phyloP scores from a whole-genome alignment of 352 stramenopile species.

The Pilasporangium apinafurcum region DNA sequence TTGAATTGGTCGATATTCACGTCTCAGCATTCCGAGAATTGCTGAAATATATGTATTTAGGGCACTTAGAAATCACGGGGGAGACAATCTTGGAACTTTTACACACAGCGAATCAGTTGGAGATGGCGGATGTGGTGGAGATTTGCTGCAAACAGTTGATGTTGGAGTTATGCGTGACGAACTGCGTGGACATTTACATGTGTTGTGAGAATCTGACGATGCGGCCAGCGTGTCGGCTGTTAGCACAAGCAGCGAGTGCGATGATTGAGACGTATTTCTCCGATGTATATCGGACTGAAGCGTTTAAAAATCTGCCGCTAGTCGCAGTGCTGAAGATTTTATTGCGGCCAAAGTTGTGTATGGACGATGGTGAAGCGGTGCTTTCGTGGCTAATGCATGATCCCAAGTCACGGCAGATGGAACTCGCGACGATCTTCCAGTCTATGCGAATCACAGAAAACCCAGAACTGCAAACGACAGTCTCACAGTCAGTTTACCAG shows the following conservation, averaged over 20 bases:
- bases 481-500: constrained; percentile 9
- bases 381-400: constrained; percentile 49
- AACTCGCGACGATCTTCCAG: constrained; percentile 14
- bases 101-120: constrained; percentile 59
- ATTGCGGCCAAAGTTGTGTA: constrained; percentile 18
- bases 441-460: constrained; percentile 3
- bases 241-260: constrained; percentile 44
- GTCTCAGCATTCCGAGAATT: constrained; percentile 35
- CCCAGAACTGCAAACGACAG: background rate
- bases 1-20: constrained; percentile 54
- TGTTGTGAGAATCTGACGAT: constrained; percentile 55
- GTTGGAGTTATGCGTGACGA: constrained; percentile 51
- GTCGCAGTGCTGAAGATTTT: constrained; percentile 32
- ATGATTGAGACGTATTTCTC: constrained; percentile 66
- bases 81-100: constrained; percentile 61
- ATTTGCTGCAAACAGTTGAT: constrained; percentile 72
- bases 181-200: constrained; percentile 72
- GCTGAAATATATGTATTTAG: constrained; percentile 64
- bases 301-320: constrained; percentile 51
- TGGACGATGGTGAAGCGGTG: constrained; percentile 27
- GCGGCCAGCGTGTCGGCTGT: constrained; percentile 30
- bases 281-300: constrained; percentile 43
- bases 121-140: constrained; percentile 64
- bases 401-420: constrained; percentile 17
- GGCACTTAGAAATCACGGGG: constrained; percentile 40